Percentiles rank a stretch among this genome's conserved stretches.
Evolutionary conservation across 2,329 filamentous ascomycete species (phyloP).

Genomic region (Septoria petroselini): DNA sequence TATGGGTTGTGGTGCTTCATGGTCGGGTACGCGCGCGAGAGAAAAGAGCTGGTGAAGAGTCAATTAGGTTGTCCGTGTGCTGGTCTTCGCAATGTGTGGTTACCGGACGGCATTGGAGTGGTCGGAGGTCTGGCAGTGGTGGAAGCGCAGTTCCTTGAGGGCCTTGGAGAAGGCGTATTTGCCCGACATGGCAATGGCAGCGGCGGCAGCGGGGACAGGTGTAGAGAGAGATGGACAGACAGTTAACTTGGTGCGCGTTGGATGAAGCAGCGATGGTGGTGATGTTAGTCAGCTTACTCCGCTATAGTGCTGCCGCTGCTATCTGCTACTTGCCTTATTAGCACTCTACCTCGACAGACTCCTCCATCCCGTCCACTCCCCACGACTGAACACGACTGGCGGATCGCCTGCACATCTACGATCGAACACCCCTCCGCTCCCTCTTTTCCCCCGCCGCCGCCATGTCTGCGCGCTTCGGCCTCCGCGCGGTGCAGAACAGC

Average conservation of each 20-base stretch:
- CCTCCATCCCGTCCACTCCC: too few relatives aligned
- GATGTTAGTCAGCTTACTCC: too few relatives aligned
- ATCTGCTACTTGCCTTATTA: too few relatives aligned
- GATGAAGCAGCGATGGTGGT: too few relatives aligned
- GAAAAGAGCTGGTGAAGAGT: conserved; percentile 65
- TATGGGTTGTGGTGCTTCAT: conserved; percentile 99
- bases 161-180: conserved; percentile 89
- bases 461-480: conserved; percentile 57
- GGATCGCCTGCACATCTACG: too few relatives aligned
- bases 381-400: too few relatives aligned
- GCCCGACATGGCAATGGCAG: conserved; percentile 64
- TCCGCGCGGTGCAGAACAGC: conserved; percentile 54
- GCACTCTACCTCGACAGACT: too few relatives aligned
- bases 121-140: conserved; percentile 93
- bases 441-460: not conserved
- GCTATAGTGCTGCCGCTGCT: too few relatives aligned
- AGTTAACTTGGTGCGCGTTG: too few relatives aligned
- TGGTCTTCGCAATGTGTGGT: too few relatives aligned
- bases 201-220: not conserved
- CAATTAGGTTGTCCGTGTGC: too few relatives aligned
- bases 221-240: not conserved
- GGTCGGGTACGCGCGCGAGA: conserved; percentile 86
- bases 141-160: conserved; percentile 93
- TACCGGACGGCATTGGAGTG: conserved; percentile 87
- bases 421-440: not conserved